Percentiles rank a stretch among this genome's conserved stretches.
Evolutionary conservation across 2,329 filamentous ascomycete genomes (phyloP).

Genomic region (Ceratocystis diversiconidia): DNA sequence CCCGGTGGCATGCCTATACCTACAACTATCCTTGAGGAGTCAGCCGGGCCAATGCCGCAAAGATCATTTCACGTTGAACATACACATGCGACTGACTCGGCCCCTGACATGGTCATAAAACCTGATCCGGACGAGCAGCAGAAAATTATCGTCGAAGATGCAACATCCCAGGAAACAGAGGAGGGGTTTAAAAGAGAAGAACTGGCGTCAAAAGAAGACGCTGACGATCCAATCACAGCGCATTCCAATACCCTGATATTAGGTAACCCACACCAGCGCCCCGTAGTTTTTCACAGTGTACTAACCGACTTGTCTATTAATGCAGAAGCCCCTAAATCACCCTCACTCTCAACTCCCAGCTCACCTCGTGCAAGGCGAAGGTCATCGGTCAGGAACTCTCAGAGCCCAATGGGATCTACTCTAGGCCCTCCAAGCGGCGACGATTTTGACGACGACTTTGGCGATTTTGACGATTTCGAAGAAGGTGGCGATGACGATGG

Average conservation of each 20-base stretch:
- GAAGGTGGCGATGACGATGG: slow-evolving; percentile 41
- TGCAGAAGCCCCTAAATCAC: slow-evolving; percentile 14
- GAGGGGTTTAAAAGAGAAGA: neutral
- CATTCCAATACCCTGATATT: neutral
- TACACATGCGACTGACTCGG: slow-evolving; percentile 36
- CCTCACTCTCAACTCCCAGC: slow-evolving; percentile 20
- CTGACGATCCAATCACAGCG: neutral
- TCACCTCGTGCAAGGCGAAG: slow-evolving; percentile 11
- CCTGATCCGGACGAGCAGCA: slow-evolving; percentile 30
- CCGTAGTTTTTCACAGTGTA: neutral
- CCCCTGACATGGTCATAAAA: slow-evolving; percentile 38
- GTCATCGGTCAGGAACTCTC: slow-evolving; percentile 11
- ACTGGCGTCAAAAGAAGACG: neutral
- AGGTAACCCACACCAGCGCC: neutral
- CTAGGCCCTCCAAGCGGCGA: slow-evolving; percentile 22
- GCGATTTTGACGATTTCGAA: slow-evolving; percentile 51
- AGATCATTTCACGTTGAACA: slow-evolving; percentile 33
- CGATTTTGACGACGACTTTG: slow-evolving; percentile 46
- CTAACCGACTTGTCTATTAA: neutral
- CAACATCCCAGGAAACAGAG: neutral
- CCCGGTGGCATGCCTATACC: slow-evolving; percentile 27
- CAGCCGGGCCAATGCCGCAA: slow-evolving; percentile 31
- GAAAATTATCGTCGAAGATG: slow-evolving; percentile 5
- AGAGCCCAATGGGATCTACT: slow-evolving; percentile 19
- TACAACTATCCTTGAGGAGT: slow-evolving; percentile 40